Conservation (phyloP, 805 yeast species). For the Gaillardinia entomophila region DNA sequence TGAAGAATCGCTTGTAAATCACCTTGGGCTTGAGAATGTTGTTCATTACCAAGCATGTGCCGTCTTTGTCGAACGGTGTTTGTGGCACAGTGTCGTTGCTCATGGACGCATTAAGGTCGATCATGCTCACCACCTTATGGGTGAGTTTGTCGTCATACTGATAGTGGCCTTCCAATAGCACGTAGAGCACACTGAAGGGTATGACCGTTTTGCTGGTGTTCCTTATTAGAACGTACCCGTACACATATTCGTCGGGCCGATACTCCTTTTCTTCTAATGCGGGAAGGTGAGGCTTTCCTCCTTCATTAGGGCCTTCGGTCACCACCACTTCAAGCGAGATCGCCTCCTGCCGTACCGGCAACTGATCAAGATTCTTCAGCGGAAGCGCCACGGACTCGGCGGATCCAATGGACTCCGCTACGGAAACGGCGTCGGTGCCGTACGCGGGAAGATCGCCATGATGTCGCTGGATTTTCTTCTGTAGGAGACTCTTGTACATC, state of each 20-base stretch:
- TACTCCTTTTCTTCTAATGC: background rate
- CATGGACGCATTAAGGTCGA: constrained; percentile 2
- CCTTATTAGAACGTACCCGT: background rate
- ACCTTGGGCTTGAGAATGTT: background rate
- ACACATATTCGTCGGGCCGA: background rate
- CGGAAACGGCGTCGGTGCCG: background rate
- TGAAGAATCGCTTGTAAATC: constrained; percentile 5
- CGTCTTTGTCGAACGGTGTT: constrained; percentile 4
- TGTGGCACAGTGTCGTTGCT: background rate
- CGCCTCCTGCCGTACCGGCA: constrained; percentile 1
- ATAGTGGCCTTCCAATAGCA: background rate
- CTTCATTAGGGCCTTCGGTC: constrained; percentile 1
- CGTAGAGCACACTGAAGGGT: background rate
- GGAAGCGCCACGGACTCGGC: background rate
- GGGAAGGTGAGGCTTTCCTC: too few species aligned
- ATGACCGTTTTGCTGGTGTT: background rate
- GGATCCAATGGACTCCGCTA: background rate
- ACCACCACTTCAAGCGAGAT: background rate
- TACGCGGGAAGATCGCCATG: background rate
- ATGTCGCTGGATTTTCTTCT: background rate
- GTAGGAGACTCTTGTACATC: constrained; percentile 1
- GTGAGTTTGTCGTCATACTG: background rate
- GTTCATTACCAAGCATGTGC: constrained; percentile 2
- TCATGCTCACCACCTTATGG: constrained; percentile 1
- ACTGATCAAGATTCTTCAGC: too few species aligned